phyloP scores from a whole-genome alignment of 768 basidiomycete genomes.

The Calocera cornea region DNA sequence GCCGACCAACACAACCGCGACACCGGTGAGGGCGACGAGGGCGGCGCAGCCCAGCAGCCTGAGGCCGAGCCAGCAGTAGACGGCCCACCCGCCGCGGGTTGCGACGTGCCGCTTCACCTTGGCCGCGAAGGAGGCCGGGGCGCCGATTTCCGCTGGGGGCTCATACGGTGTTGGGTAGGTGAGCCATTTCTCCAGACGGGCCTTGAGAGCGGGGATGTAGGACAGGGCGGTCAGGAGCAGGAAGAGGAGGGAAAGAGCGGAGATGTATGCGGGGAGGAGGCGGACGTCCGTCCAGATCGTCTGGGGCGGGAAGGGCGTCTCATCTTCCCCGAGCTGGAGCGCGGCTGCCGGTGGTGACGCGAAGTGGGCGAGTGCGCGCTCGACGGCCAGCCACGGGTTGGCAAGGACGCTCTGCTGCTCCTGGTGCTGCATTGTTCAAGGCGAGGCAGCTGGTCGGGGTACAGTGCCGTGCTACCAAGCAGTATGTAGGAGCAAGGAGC shows the following conservation, averaged over 20 bases:
- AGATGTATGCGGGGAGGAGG: conserved; percentile 28
- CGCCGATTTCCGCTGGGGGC: neutral
- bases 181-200: neutral
- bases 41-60: conserved; percentile 34
- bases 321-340: neutral
- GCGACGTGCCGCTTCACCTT: conserved; percentile 31
- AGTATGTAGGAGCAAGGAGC: neutral
- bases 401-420: neutral
- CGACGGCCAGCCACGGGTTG: neutral
- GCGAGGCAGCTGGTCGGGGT: neutral
- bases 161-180: conserved; percentile 14
- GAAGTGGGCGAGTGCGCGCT: neutral
- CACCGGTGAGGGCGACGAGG: conserved; percentile 38
- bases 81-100: conserved; percentile 33
- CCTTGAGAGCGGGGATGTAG: conserved; percentile 8
- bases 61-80: conserved; percentile 36
- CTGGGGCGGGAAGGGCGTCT: neutral
- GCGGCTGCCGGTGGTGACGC: neutral
- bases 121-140: conserved; percentile 19
- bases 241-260: conserved; percentile 24
- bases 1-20: conserved; percentile 30
- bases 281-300: conserved; percentile 17
- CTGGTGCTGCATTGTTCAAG: neutral
- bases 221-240: conserved; percentile 26
- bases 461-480: no score